Conservation (phyloP, 345 rosid species). For the Turnera subulata region DNA sequence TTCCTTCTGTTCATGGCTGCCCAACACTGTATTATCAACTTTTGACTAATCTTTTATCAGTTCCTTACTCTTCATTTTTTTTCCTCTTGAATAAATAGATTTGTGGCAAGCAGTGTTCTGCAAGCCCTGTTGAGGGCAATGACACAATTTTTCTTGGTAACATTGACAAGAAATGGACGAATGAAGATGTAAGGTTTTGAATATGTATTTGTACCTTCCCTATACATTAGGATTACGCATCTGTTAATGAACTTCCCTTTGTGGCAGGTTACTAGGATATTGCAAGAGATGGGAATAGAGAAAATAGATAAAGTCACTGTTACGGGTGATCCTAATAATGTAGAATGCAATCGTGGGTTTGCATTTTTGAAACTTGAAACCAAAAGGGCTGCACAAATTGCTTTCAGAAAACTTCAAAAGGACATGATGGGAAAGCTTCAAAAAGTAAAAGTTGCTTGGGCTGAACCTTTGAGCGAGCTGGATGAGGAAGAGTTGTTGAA, state of each 20-base stretch:
- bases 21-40: not conserved
- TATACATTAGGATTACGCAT: not conserved
- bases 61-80: not conserved
- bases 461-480: constrained; percentile 30
- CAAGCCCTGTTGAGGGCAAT: constrained; percentile 30
- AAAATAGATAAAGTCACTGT: constrained; percentile 29
- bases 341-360: constrained; percentile 28
- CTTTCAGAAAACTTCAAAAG: constrained; percentile 28
- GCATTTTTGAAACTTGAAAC: constrained; percentile 33
- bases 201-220: constrained; percentile 1
- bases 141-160: constrained; percentile 35
- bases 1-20: no score
- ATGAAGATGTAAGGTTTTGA: constrained; percentile 26
- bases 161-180: constrained; percentile 30
- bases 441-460: constrained; percentile 32
- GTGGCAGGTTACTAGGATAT: constrained; percentile 23
- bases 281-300: constrained; percentile 25
- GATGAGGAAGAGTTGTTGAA: constrained; percentile 31
- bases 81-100: constrained; percentile 19
- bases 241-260: constrained; percentile 1
- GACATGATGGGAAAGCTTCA: constrained; percentile 15
- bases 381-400: constrained; percentile 29
- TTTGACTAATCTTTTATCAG: not conserved
- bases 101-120: constrained; percentile 29
- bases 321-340: constrained; percentile 25